phyloP scores from a whole-genome alignment of 1,284 basidiomycete genomes.

The Kwoniella shivajii region DNA sequence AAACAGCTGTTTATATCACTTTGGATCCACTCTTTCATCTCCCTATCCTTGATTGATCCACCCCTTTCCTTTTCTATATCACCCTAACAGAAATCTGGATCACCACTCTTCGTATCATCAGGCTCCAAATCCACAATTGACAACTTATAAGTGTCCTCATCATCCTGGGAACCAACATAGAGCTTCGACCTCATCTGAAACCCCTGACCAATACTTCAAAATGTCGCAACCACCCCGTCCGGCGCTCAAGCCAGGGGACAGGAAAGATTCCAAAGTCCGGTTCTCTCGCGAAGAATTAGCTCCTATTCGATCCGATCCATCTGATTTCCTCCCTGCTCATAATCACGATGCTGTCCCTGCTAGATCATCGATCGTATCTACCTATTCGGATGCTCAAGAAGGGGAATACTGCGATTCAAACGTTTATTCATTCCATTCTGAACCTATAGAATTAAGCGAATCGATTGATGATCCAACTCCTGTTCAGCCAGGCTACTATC shows the following conservation, averaged over 20 bases:
- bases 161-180: too few relatives aligned
- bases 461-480: conserved; percentile 8
- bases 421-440: conserved; percentile 12
- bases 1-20: neutral
- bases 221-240: conserved; percentile 23
- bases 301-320: conserved; percentile 11
- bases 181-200: too few relatives aligned
- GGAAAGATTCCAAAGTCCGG: conserved; percentile 28
- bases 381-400: neutral
- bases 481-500: conserved; percentile 5
- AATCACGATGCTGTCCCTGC: neutral
- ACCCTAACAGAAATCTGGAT: too few relatives aligned
- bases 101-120: too few relatives aligned
- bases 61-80: too few relatives aligned
- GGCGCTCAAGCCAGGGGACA: conserved; percentile 20
- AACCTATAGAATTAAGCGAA: conserved; percentile 14
- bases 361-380: conserved; percentile 3
- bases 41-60: too few relatives aligned
- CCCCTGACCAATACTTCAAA: too few relatives aligned
- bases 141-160: too few relatives aligned
- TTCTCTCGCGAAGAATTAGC: conserved; percentile 27
- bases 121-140: too few relatives aligned
- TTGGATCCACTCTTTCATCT: neutral
- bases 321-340: conserved; percentile 13
- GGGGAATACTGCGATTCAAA: conserved; percentile 11